Conservation (phyloP, 1,284 basidiomycete species). For the Heterobasidion parviporum region DNA sequence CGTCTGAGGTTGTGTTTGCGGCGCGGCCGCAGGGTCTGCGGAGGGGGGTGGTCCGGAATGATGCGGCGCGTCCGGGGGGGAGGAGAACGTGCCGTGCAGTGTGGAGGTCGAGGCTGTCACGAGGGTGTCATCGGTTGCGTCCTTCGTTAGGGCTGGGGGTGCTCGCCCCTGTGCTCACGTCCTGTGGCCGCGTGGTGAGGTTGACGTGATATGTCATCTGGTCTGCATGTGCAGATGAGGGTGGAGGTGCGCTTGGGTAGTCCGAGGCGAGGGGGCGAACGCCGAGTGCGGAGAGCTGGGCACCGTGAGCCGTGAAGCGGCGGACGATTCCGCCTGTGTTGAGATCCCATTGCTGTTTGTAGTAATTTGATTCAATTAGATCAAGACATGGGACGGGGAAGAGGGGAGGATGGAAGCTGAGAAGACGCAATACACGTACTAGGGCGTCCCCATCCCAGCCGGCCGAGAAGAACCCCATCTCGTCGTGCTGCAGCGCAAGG, state of each 20-base stretch:
- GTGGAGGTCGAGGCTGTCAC: not conserved
- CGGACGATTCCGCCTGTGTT: conserved; percentile 82
- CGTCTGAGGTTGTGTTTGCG: conserved; percentile 1
- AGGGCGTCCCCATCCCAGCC: conserved; percentile 91
- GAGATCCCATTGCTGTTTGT: conserved; percentile 88
- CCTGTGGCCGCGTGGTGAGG: not conserved
- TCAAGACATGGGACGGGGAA: not conserved
- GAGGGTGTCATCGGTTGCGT: not conserved
- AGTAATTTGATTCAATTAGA: not conserved
- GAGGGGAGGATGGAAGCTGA: not conserved
- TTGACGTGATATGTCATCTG: not conserved
- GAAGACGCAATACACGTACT: conserved; percentile 39
- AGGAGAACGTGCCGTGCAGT: not conserved
- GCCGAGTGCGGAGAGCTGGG: conserved; percentile 80
- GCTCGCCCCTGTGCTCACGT: not conserved
- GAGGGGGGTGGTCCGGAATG: not conserved
- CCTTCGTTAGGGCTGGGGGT: not conserved
- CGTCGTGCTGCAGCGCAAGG: conserved; percentile 71
- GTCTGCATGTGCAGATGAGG: not conserved
- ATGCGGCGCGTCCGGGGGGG: not conserved
- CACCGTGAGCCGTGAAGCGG: conserved; percentile 75
- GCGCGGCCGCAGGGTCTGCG: not conserved
- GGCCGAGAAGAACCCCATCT: conserved; percentile 83
- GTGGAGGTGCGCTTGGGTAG: conserved; percentile 16
- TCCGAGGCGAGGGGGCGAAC: conserved; percentile 58